Base-by-base conservation (phyloP, 2,329 filamentous ascomycete genomes). In the Colletotrichum camelliae region DNA sequence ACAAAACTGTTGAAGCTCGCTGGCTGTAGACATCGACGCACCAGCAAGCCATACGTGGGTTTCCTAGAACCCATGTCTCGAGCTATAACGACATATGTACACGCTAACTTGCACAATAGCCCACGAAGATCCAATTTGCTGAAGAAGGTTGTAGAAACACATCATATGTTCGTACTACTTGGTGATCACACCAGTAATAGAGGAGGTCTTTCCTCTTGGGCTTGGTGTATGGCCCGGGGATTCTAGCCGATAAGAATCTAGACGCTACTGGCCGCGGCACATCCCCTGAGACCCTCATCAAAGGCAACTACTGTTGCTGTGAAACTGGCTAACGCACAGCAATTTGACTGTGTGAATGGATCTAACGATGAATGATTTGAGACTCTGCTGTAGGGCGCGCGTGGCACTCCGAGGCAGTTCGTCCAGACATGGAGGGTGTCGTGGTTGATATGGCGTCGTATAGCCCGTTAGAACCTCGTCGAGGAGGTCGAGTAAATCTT, bases 291-390 rank as follows among this genome's bases (percentile, higher is more conserved):
- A 43, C 39, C 39, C n/a, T 43, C 18, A 43, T 43, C 39, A 10
- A 43, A 9, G 18, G 39, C 8, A 43, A n/a, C 16, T n/a, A n/a
- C 18, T 43, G 39, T 43, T 5, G 39, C 39, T 9, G 18, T 43
- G 39, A 4, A n/a, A 18, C 0, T 43, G 0, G 39, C 39, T 6
- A 43, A 43, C 5, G 39, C 18, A 43, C 39, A 43, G 0, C 9
- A n/a, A 43, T 43, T 18, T 18, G 39, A 12, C 39, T n/a, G 39
- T 6, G n/a, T 43, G 18, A 43, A 43, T 16, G 39, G 10, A 43
- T 8, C 2, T 43, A n/a, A 12, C 9, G 5, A n/a, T 43, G 39
- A n/a, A 43, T 8, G 10, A 43, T 4, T 0, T 0, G 3, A 37
- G n/a, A 43, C 9, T 18, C 16, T 18, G 2, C 8, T 18, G 9